Evolutionary conservation across 129 eudicot species (phyloP), one percentile per base, ranked within the genome.

Genomic region (Cynara cardunculus): DNA sequence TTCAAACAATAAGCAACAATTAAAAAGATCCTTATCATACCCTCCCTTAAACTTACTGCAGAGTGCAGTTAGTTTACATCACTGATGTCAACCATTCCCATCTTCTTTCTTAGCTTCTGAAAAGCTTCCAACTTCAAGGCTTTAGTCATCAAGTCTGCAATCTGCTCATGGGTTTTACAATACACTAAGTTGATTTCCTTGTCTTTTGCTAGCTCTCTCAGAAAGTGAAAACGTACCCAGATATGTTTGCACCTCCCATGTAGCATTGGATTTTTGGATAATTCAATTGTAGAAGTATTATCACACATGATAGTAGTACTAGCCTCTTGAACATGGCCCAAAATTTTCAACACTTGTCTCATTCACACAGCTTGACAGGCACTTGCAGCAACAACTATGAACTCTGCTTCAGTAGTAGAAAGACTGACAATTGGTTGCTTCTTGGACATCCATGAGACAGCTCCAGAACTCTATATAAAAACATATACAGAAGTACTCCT

Each of bases 401-500:
- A 76, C 21, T 76, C 80, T 2, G 71, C 76, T 18, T 72, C 30
- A 16, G 80, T 76, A 0, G 53, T 64, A 0, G 59, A 62, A 11
- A 76, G 28, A 0, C 71, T 61, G 10, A 76, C 31, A 14, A 61
- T 53, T n/a, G 31, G 61, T 39, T 78, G 82, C 4, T 80, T 72
- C 30, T 72, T 32, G 1, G 80, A 71, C 6, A 31, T 19, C 77
- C 83, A 80, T 3, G 78, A 68, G 1, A 80, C 39, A 0, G 24
- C 77, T 1, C 62, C 77, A 2, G n/a, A 30, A 11, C 44, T 14
- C 18, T 53, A 1, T 3, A 71, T 1, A 14, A 71, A 73, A 1
- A 81, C 84, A 65, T 73, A 71, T 0, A 74, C 74, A 0, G 31
- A 62, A 2, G 79, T 62, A 3, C 53, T 81, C 34, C 24, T 72